Evolutionary conservation across 2,329 filamentous ascomycete species (phyloP).

Genomic region (Penicillium griseofulvum): DNA sequence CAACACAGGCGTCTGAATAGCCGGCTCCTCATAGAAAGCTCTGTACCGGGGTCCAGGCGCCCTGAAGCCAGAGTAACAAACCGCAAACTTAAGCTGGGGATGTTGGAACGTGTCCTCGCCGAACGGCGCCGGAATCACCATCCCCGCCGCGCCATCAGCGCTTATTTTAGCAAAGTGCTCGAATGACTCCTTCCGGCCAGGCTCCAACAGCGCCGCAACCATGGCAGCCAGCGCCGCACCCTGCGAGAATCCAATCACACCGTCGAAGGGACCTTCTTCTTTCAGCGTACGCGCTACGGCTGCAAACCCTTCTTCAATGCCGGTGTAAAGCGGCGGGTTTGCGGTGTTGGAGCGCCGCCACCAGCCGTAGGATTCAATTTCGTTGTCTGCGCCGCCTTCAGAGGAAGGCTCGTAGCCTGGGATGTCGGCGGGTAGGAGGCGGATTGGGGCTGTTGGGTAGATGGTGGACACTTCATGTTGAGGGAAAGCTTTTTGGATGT

Average conservation of each 20-base stretch:
- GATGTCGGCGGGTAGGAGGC: conserved; percentile 63
- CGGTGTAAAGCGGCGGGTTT: conserved; percentile 62
- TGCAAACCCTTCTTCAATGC: conserved; percentile 66
- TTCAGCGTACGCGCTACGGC: conserved; percentile 61
- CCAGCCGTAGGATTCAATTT: conserved; percentile 76
- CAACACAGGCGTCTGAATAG: conserved; percentile 71
- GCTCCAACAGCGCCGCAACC: conserved; percentile 69
- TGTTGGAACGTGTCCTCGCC: conserved; percentile 41
- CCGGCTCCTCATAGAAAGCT: conserved; percentile 68
- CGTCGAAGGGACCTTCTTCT: conserved; percentile 68
- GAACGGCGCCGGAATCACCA: conserved; percentile 54
- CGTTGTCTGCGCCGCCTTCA: conserved; percentile 46
- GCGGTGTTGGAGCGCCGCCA: conserved; percentile 66
- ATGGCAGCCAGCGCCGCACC: conserved; percentile 71
- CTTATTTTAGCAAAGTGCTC: conserved; percentile 33
- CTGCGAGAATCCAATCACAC: conserved; percentile 78
- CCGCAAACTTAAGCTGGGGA: conserved; percentile 65
- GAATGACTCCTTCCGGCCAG: conserved; percentile 49
- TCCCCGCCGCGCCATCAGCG: conserved; percentile 30
- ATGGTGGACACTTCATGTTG: conserved; percentile 58
- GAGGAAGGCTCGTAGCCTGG: conserved; percentile 61
- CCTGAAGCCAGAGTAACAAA: conserved; percentile 75
- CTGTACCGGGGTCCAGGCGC: conserved; percentile 61
- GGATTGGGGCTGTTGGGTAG: conserved; percentile 68
- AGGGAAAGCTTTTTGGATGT: conserved; percentile 70